Conservation (phyloP, 768 basidiomycete genomes). For the Panaeolus cyanescens region DNA sequence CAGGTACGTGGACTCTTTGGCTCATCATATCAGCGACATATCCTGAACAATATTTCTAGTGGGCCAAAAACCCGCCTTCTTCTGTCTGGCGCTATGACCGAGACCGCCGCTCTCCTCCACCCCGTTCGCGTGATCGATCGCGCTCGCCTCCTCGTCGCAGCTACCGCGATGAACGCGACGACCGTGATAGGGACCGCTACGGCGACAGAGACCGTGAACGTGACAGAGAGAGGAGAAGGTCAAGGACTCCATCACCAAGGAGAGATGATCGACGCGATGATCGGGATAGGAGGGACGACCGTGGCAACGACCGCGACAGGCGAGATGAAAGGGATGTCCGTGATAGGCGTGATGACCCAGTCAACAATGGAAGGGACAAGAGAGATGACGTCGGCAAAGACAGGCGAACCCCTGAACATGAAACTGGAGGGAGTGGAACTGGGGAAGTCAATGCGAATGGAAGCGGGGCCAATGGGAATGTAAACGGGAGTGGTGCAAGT, state of each 20-base stretch:
- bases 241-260: background rate
- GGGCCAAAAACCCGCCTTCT: conserved; percentile 42
- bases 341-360: background rate
- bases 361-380: background rate
- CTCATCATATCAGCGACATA: too few species aligned
- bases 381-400: background rate
- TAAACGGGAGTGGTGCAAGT: background rate
- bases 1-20: conserved; percentile 33
- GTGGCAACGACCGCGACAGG: background rate
- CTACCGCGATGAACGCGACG: background rate
- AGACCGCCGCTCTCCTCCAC: conserved; percentile 30
- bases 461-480: background rate
- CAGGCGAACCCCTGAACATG: background rate
- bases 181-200: background rate
- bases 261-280: background rate
- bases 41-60: conserved; percentile 25
- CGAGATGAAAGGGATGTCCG: background rate
- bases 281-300: background rate
- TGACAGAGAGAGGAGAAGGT: background rate
- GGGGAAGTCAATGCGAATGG: too few species aligned
- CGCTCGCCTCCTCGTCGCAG: background rate
- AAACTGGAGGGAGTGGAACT: background rate
- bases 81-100: conserved; percentile 38
- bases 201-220: background rate
- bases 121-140: conserved; percentile 5